A percentile compares a stretch with the other conserved stretches of the same genome.
Conservation (phyloP, 176 grass and related monocot species). For the Zea luxurians region DNA sequence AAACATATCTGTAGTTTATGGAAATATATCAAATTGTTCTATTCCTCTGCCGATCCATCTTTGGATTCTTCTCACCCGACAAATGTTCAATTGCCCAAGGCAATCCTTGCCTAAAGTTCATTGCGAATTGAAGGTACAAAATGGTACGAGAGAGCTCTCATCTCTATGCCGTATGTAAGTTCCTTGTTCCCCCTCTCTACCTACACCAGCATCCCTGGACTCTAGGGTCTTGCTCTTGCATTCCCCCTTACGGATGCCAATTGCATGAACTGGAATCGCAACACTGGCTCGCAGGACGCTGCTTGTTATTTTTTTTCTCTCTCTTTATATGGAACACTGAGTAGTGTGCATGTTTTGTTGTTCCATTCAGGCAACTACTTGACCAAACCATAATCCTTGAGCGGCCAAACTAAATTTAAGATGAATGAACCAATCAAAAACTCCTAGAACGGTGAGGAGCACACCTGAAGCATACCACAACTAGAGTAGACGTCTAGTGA, state of each 20-base stretch:
- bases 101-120: conserved; percentile 45
- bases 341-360: conserved; percentile 43
- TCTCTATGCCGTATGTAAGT: conserved; percentile 44
- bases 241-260: conserved; percentile 41
- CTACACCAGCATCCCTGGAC: conserved; percentile 41
- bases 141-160: conserved; percentile 47
- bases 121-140: conserved; percentile 45
- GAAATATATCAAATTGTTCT: conserved; percentile 39
- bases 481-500: conserved; percentile 52
- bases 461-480: conserved; percentile 42
- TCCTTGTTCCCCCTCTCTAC: conserved; percentile 43
- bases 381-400: conserved; percentile 41
- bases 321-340: conserved; percentile 32
- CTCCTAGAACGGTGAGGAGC: conserved; percentile 44
- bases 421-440: conserved; percentile 50
- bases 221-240: conserved; percentile 22
- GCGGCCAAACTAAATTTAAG: conserved; percentile 49
- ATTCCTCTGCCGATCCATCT: conserved; percentile 18
- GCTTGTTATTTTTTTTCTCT: conserved; percentile 38
- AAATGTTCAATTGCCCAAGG: conserved; percentile 27
- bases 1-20: conserved; percentile 18
- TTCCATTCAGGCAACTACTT: conserved; percentile 47
- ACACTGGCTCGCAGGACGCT: conserved; percentile 24
- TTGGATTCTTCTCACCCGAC: conserved; percentile 22
- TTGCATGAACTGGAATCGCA: conserved; percentile 38